phyloP scores from a whole-genome alignment of 176 grass and related monocot species.

The Metroxylon sagu region DNA sequence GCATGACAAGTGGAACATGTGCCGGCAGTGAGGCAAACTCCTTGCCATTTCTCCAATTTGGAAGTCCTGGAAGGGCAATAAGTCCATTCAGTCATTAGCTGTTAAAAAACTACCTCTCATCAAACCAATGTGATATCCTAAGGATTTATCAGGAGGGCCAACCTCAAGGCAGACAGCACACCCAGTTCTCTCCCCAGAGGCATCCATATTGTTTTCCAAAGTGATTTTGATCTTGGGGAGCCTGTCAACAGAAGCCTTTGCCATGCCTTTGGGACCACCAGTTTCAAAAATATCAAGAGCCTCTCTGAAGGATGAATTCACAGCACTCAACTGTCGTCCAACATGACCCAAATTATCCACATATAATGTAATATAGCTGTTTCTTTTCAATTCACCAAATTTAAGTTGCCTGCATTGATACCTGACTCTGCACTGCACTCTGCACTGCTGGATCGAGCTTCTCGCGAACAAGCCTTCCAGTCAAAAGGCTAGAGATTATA shows the following conservation, averaged over 20 bases:
- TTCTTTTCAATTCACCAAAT: too few relatives aligned
- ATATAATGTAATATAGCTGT: too few relatives aligned
- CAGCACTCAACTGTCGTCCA: constrained; percentile 61
- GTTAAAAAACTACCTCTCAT: not conserved
- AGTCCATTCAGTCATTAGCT: too few relatives aligned
- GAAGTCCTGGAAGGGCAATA: too few relatives aligned
- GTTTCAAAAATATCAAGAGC: constrained; percentile 48
- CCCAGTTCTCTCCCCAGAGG: constrained; percentile 20
- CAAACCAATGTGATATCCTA: too few relatives aligned
- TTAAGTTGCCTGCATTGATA: constrained; percentile 1
- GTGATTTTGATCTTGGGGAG: constrained; percentile 40
- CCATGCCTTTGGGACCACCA: constrained; percentile 37
- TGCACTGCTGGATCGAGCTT: constrained; percentile 65
- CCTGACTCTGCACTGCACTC: constrained; percentile 73
- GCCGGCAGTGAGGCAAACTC: too few relatives aligned
- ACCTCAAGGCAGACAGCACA: constrained; percentile 84
- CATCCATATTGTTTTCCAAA: not conserved
- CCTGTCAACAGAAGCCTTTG: constrained; percentile 35
- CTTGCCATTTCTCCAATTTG: too few relatives aligned
- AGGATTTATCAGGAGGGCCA: not conserved
- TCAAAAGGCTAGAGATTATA: constrained; percentile 50
- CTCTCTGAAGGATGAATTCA: constrained; percentile 27
- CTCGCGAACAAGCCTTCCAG: constrained; percentile 53
- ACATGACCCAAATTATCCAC: not conserved
- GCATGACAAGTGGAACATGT: too few relatives aligned